phyloP scores from a whole-genome alignment of 176 grass and related monocot genomes.

The Aegilops longissima region DNA sequence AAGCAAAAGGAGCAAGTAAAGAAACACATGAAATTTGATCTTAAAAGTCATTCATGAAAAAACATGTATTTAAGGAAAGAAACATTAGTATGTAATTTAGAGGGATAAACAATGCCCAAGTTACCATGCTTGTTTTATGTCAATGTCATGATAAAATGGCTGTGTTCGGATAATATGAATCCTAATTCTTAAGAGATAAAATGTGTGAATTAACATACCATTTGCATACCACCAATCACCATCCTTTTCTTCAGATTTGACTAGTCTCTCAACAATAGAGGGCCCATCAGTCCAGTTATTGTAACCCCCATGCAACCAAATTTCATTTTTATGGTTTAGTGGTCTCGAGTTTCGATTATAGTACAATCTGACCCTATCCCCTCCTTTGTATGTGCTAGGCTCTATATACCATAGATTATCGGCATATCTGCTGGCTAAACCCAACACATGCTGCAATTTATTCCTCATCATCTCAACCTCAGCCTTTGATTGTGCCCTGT shows the following conservation, averaged over 20 bases:
- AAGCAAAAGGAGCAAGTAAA: slow-evolving; percentile 1
- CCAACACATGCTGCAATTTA: slow-evolving; percentile 43
- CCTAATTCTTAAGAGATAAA: slow-evolving; percentile 11
- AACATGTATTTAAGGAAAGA: neutral
- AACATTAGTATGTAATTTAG: neutral
- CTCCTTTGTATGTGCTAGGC: slow-evolving; percentile 63
- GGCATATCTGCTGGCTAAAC: slow-evolving; percentile 39
- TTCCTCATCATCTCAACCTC: slow-evolving; percentile 64
- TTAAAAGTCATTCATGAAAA: neutral
- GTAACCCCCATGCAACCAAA: slow-evolving; percentile 93
- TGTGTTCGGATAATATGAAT: neutral
- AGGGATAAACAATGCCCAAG: slow-evolving; percentile 1
- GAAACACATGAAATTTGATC: neutral
- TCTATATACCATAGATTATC: slow-evolving; percentile 78
- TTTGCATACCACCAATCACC: slow-evolving; percentile 91
- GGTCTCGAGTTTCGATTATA: slow-evolving; percentile 76
- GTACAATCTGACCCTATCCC: slow-evolving; percentile 74
- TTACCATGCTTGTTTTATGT: neutral
- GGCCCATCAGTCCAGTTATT: slow-evolving; percentile 84
- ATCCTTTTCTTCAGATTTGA: slow-evolving; percentile 55
- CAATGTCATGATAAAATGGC: neutral
- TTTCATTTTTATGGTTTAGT: slow-evolving; percentile 62
- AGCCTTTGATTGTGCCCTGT: slow-evolving; percentile 60
- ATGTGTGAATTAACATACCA: slow-evolving; percentile 42
- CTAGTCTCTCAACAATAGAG: slow-evolving; percentile 58